Evolutionary conservation across 805 yeast species (phyloP), one percentile per base, ranked within the genome.

Genomic region (Teunomyces kruisii): DNA sequence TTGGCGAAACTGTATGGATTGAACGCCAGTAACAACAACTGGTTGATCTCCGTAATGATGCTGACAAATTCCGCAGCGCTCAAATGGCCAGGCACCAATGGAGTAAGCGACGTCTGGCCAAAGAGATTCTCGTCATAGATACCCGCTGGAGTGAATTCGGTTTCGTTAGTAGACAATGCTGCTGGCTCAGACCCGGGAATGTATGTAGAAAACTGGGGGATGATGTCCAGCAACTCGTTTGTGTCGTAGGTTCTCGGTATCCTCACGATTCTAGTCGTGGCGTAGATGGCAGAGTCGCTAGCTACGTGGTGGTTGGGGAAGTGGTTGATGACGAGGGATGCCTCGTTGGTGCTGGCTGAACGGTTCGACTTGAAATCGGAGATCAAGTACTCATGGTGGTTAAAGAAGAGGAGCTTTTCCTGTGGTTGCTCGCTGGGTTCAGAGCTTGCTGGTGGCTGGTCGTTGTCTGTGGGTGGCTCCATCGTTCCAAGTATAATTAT

Each of bases 111-210:
- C 0, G 77, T 67, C 6, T 55, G 54, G 0, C 88, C 88, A 59
- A 70, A 85, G 29, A 63, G 50, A 32, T 75, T 73, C 2, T 66
- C 74, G 17, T 71, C 66, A 44, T 59, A 61, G 9, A 49, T 40
- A 0, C 82, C 83, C 7, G 50, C 55, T 0, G 76, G 68, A 0
- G 50, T 55, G 52, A 75, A 79, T 1, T 38, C 31, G 12, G 36
- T 44, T 17, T 42, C 39, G 16, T 32, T 5, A 36, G 16, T 1
- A 4, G 47, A 43, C 32, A 79, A 58, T 0, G 87, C 87, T 2
- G 84, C 88, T 2, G 83, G 79, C 53, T 85, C 90, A 2, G 38
- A 49, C 0, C 91, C 91, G 0, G 90, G 90, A 0, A 74, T 50
- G 7, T 48, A 58, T 0, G 59, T 58, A 7, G 86, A 80, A 57